Evolutionary conservation across 306 rosid species (phyloP).

Genomic region (Pyrus betulifolia): DNA sequence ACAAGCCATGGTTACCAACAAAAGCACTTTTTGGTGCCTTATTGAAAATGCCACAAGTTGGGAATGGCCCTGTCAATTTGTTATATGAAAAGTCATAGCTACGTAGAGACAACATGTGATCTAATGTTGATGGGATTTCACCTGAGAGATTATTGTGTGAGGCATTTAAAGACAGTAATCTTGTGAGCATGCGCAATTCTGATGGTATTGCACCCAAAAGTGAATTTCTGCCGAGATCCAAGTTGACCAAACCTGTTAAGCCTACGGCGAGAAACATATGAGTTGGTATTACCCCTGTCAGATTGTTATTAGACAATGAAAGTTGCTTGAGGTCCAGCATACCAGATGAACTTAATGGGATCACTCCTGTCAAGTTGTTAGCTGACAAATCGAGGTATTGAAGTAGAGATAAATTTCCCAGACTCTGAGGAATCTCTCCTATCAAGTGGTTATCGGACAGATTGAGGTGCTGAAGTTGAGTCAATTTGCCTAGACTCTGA

Average conservation of each 20-base stretch:
- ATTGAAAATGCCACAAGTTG: not conserved
- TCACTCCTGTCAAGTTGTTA: conserved; percentile 19
- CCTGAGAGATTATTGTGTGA: conserved; percentile 42
- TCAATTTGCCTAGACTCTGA: no score
- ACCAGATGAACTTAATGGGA: conserved; percentile 16
- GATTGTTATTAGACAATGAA: no score
- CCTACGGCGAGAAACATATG: no score
- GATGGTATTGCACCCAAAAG: not conserved
- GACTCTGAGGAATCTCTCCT: not conserved
- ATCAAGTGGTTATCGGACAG: not conserved
- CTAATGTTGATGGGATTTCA: not conserved
- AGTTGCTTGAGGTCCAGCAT: no score
- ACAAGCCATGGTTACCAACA: not conserved
- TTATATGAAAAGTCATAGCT: not conserved
- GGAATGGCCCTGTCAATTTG: not conserved
- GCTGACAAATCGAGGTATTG: no score
- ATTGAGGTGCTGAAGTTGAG: no score
- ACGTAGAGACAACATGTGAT: not conserved
- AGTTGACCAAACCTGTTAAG: no score
- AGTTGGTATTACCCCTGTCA: no score
- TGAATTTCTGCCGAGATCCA: no score
- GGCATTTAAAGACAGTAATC: conserved; percentile 35
- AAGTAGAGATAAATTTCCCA: no score
- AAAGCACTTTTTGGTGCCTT: not conserved
- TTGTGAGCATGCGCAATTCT: conserved; percentile 28